These are phyloP conservation scores for Coemansia sp. DNA, from an alignment of 192 early-diverging fungal genomes.

Conservation along the genomic window DNA sequence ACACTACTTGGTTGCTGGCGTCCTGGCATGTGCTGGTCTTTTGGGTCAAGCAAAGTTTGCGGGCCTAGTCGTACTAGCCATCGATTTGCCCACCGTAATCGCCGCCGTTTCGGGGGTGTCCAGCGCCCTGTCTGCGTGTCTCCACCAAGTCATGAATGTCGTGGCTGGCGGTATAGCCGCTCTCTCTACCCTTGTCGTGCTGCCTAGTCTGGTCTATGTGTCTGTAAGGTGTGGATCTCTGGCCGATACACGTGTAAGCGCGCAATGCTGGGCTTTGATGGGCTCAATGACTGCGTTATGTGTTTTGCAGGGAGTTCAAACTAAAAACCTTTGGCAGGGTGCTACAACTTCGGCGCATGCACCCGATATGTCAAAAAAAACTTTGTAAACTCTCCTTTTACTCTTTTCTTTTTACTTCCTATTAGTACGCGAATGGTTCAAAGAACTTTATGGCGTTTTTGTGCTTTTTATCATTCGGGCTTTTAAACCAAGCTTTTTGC, in stretches of 20 bases:
- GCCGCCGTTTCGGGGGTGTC: slow-evolving; percentile 2
- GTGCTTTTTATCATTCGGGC: not conserved
- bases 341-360: not conserved
- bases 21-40: not conserved
- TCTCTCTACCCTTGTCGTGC: not conserved
- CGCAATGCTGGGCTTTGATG: not conserved
- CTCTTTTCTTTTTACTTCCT: not conserved
- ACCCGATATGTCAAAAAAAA: slow-evolving; percentile 4
- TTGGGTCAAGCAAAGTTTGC: slow-evolving; percentile 4
- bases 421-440: not conserved
- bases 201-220: not conserved
- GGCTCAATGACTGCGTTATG: not conserved
- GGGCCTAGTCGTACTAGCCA: slow-evolving; percentile 8
- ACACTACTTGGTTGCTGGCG: slow-evolving; percentile 1
- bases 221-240: not conserved
- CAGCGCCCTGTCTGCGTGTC: not conserved
- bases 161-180: not conserved
- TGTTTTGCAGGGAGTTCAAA: not conserved
- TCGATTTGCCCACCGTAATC: slow-evolving; percentile 11
- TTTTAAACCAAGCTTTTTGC: slow-evolving; percentile 1
- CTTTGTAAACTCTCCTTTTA: not conserved
- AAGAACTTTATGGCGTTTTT: not conserved
- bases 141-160: not conserved
- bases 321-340: not conserved
- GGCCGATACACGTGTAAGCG: not conserved